A percentile compares a stretch with the other conserved stretches of the same genome.
phyloP scores from a whole-genome alignment of 768 basidiomycete species.

The Naematelia aurantialba region DNA sequence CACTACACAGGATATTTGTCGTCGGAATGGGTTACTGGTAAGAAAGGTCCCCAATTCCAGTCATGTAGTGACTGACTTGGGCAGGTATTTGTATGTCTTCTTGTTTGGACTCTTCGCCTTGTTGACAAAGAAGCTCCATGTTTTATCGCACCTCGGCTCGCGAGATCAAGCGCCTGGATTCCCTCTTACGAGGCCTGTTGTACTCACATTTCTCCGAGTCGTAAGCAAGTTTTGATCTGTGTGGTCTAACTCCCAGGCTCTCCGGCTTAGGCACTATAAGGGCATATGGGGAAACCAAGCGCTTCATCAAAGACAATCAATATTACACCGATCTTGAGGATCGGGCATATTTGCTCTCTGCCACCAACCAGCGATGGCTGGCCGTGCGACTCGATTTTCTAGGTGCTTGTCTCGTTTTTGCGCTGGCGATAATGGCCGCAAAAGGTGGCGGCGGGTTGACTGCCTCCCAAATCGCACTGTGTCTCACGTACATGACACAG shows the following conservation, averaged over 20 bases:
- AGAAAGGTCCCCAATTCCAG: neutral
- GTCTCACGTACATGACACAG: conserved; percentile 56
- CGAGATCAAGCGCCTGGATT: conserved; percentile 69
- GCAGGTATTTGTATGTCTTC: conserved; percentile 25
- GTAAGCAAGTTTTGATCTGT: conserved; percentile 56
- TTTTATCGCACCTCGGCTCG: conserved; percentile 83
- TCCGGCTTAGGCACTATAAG: conserved; percentile 61
- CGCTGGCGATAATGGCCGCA: conserved; percentile 69
- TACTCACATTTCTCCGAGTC: conserved; percentile 91
- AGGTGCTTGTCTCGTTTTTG: conserved; percentile 57
- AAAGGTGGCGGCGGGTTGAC: conserved; percentile 68
- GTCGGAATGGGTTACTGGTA: conserved; percentile 38
- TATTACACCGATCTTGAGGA: conserved; percentile 83
- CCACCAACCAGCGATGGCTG: conserved; percentile 72
- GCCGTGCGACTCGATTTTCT: conserved; percentile 84
- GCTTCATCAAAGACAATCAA: conserved; percentile 72
- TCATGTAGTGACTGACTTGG: conserved; percentile 1
- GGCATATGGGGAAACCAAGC: conserved; percentile 71
- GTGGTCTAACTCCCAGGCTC: conserved; percentile 20
- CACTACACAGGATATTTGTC: conserved; percentile 27
- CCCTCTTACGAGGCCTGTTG: conserved; percentile 75
- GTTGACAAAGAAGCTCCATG: conserved; percentile 56
- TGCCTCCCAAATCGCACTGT: conserved; percentile 72
- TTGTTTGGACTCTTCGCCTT: neutral
- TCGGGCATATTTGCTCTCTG: conserved; percentile 72